Percentiles rank a stretch among this genome's conserved stretches.
Conservation (phyloP, 1,284 basidiomycete genomes). For the Chalciporus piperatoides region DNA sequence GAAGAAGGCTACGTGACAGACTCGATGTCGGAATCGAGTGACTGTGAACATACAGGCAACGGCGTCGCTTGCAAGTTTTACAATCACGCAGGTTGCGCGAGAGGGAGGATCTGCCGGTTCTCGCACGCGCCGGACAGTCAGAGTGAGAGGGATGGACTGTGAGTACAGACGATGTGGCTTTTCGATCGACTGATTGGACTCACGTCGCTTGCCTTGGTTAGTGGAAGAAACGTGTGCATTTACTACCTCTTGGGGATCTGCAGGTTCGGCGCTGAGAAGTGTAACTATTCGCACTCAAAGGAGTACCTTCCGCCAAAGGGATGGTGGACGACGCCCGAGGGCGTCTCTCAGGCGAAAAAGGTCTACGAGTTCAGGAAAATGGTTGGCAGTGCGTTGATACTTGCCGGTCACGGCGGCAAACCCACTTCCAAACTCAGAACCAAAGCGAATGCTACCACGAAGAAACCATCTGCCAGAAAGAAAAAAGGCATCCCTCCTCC, state of each 20-base stretch:
- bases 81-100: conserved; percentile 45
- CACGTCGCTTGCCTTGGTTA: conserved; percentile 10
- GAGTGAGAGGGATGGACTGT: conserved; percentile 51
- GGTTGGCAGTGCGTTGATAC: conserved; percentile 4
- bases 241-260: conserved; percentile 36
- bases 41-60: conserved; percentile 47
- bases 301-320: conserved; percentile 29
- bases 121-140: conserved; percentile 50
- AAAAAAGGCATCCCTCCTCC: background rate
- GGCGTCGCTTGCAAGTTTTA: conserved; percentile 49
- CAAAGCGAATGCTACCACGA: background rate
- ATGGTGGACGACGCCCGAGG: conserved; percentile 31
- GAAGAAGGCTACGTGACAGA: conserved; percentile 25
- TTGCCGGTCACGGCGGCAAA: background rate
- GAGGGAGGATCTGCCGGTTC: conserved; percentile 39
- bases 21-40: conserved; percentile 44
- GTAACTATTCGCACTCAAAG: conserved; percentile 38
- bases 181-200: background rate
- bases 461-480: conserved; percentile 8
- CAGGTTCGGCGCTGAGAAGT: conserved; percentile 32
- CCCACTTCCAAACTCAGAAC: background rate
- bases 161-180: conserved; percentile 18
- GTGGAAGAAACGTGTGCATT: conserved; percentile 40
- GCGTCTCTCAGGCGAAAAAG: conserved; percentile 3
- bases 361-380: conserved; percentile 2